A percentile compares a stretch with the other conserved stretches of the same genome.
phyloP scores from a whole-genome alignment of 139 green algal genomes.

The Edaphochlamys debaryana region DNA sequence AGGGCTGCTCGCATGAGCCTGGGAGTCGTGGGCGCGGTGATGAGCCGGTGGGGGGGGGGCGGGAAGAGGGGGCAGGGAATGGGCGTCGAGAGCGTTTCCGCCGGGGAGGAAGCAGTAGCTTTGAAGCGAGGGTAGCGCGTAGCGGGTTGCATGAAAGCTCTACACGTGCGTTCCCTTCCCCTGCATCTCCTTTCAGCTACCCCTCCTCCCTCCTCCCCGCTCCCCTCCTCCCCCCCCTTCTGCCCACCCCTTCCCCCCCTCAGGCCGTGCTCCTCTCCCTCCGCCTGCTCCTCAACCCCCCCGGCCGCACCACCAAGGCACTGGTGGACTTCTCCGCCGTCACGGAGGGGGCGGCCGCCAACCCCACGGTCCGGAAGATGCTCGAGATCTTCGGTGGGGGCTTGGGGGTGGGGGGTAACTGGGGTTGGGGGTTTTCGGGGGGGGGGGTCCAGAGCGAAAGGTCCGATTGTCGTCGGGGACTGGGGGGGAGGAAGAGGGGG shows the following conservation, averaged over 20 bases:
- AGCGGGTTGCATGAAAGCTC: too few species aligned
- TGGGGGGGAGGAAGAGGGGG: too few species aligned
- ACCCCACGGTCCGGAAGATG: conserved; percentile 45
- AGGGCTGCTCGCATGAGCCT: too few species aligned
- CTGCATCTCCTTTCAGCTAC: too few species aligned
- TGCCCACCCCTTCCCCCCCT: neutral
- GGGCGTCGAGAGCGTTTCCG: too few species aligned
- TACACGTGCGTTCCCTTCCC: too few species aligned
- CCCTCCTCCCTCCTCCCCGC: neutral
- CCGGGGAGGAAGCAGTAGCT: too few species aligned
- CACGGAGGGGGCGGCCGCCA: conserved; percentile 2
- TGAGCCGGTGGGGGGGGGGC: neutral
- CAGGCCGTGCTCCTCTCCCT: conserved; percentile 35
- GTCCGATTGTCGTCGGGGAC: neutral
- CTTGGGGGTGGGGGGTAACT: neutral
- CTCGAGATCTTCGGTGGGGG: conserved; percentile 36
- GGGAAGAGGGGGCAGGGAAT: neutral
- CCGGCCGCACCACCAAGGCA: conserved; percentile 42
- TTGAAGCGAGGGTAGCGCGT: too few species aligned
- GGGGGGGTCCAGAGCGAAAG: too few species aligned
- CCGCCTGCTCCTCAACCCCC: conserved; percentile 52
- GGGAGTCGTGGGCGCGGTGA: too few species aligned
- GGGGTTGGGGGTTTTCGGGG: neutral
- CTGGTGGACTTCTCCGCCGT: conserved; percentile 40
- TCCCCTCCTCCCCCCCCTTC: neutral